Percentiles rank a stretch among this genome's conserved stretches.
These are phyloP conservation scores for Trichoderma sp. DNA, from an alignment of 2,329 filamentous ascomycete genomes.

Conservation along the genomic window DNA sequence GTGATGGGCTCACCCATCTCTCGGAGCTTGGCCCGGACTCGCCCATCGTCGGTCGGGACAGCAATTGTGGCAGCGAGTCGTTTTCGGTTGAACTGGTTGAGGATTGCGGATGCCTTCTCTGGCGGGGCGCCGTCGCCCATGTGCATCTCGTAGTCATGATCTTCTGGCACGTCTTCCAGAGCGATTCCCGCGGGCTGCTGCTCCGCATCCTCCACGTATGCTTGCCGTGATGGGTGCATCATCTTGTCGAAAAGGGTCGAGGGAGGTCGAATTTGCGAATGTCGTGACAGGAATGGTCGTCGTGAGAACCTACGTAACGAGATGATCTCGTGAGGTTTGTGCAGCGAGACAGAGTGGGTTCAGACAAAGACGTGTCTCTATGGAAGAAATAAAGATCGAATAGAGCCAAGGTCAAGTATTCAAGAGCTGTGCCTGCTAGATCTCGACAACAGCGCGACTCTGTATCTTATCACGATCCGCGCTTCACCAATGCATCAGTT, in stretches of 20 bases:
- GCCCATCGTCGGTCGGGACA: slow-evolving; percentile 90
- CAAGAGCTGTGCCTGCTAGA: background rate
- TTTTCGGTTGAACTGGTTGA: slow-evolving; percentile 89
- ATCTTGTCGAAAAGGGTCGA: slow-evolving; percentile 39
- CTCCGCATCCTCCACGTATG: slow-evolving; percentile 86
- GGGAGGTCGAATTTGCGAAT: background rate
- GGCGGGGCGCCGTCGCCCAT: slow-evolving; percentile 68
- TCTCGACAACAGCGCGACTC: background rate
- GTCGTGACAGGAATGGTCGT: background rate
- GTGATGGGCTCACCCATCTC: slow-evolving; percentile 93
- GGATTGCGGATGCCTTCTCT: slow-evolving; percentile 81
- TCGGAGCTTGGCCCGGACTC: slow-evolving; percentile 78
- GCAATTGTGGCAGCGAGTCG: slow-evolving; percentile 83
- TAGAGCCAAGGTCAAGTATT: background rate
- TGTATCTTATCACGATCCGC: background rate
- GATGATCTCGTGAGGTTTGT: background rate
- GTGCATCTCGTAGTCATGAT: slow-evolving; percentile 84
- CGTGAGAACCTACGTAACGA: background rate
- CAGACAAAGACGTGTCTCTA: background rate
- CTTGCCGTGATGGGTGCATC: slow-evolving; percentile 88
- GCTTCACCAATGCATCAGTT: background rate
- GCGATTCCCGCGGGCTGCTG: slow-evolving; percentile 55
- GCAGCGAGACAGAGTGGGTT: background rate
- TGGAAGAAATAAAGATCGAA: too few species aligned
- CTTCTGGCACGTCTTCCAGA: slow-evolving; percentile 58